Evolutionary conservation across 2,329 filamentous ascomycete species (phyloP).

Genomic region (Nemania sp.): DNA sequence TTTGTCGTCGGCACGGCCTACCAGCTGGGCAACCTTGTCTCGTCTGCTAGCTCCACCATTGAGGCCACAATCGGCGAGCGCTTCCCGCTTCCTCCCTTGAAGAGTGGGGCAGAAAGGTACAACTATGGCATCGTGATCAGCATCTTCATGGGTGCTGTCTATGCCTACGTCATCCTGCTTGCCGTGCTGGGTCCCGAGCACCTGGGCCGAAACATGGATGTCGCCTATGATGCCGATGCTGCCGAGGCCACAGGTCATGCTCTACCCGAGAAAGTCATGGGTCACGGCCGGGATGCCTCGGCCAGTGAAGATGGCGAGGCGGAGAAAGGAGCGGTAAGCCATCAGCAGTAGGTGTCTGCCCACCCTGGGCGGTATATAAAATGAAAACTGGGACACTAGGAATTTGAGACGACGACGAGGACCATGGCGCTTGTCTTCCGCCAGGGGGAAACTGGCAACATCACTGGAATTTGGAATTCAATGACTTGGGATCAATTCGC

Average conservation of each 20-base stretch:
- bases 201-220: slow-evolving; percentile 54
- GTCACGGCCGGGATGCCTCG: slow-evolving; percentile 19
- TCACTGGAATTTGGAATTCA: neutral
- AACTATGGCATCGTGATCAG: slow-evolving; percentile 84
- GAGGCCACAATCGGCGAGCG: slow-evolving; percentile 74
- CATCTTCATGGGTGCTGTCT: slow-evolving; percentile 90
- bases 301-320: slow-evolving; percentile 33
- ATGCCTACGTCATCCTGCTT: slow-evolving; percentile 61
- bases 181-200: slow-evolving; percentile 66
- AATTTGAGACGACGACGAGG: neutral
- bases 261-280: slow-evolving; percentile 39
- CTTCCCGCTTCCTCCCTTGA: slow-evolving; percentile 68
- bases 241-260: slow-evolving; percentile 50
- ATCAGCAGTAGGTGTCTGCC: slow-evolving; percentile 18
- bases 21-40: slow-evolving; percentile 77
- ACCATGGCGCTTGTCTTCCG: too few relatives aligned
- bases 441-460: too few relatives aligned
- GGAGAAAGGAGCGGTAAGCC: slow-evolving; percentile 34
- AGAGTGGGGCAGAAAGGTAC: slow-evolving; percentile 55
- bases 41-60: slow-evolving; percentile 71
- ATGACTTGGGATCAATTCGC: neutral
- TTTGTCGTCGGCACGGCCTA: slow-evolving; percentile 76
- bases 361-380: neutral
- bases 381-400: neutral
- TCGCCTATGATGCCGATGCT: slow-evolving; percentile 52